phyloP scores from a whole-genome alignment of 208 protist species.

The Vickermania spadyakhi region DNA sequence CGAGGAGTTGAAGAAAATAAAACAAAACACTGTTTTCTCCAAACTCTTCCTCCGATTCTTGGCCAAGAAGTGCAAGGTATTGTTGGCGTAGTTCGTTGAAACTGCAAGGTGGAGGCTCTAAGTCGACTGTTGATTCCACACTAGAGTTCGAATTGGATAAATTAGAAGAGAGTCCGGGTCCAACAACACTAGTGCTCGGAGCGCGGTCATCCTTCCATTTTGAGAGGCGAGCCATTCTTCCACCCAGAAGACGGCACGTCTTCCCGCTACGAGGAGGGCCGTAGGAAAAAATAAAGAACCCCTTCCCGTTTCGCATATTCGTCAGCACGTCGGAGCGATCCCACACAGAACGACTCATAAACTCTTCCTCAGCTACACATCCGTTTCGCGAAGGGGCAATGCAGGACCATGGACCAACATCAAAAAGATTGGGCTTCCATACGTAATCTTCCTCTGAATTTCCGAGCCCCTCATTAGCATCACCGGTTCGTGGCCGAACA shows the following conservation, averaged over 20 bases:
- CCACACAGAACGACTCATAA: background rate
- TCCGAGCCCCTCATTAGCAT: no score
- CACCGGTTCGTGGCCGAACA: no score
- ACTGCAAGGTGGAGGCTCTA: background rate
- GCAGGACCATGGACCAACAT: background rate
- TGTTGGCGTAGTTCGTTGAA: background rate
- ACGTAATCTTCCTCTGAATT: background rate
- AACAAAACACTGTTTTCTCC: background rate
- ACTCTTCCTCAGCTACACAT: background rate
- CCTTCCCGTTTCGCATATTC: background rate
- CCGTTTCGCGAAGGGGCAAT: background rate
- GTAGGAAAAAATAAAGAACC: conserved; percentile 8
- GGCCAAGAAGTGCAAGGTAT: background rate
- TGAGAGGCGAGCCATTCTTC: background rate
- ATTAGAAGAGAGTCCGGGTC: no score
- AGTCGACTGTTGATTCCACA: no score
- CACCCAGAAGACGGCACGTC: conserved; percentile 2
- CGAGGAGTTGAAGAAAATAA: background rate
- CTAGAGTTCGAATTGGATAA: no score
- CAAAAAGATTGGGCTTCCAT: background rate
- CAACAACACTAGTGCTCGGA: background rate
- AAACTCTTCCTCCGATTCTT: background rate
- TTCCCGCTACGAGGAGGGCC: conserved; percentile 5
- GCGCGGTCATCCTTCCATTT: background rate
- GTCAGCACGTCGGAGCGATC: background rate